Conservation (phyloP, 192 early-diverging fungal genomes). For the Coemansia sp. region DNA sequence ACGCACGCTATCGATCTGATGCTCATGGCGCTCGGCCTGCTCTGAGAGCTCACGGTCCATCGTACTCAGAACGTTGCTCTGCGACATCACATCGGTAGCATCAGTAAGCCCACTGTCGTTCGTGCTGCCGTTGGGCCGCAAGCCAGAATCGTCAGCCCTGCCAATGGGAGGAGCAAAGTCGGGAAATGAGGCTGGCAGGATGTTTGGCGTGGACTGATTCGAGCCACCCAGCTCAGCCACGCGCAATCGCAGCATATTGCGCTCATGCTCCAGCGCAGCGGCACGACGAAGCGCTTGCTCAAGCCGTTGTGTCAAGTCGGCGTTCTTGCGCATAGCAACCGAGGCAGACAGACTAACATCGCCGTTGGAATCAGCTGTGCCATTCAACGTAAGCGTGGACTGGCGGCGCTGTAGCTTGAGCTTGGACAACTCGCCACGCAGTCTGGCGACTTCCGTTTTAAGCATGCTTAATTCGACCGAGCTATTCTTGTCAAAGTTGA, state of each 20-base stretch:
- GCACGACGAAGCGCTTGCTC: conserved; percentile 27
- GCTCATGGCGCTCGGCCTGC: conserved; percentile 54
- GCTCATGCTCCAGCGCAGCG: conserved; percentile 34
- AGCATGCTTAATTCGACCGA: conserved; percentile 54
- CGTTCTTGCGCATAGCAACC: conserved; percentile 22
- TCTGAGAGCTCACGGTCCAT: conserved; percentile 52
- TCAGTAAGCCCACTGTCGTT: neutral
- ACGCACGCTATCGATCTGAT: conserved; percentile 53
- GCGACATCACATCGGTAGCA: conserved; percentile 29
- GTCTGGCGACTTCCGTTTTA: conserved; percentile 52
- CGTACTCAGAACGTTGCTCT: conserved; percentile 41
- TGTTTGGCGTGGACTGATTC: conserved; percentile 20
- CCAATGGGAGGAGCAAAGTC: conserved; percentile 4
- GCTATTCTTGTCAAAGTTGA: conserved; percentile 65
- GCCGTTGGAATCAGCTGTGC: neutral
- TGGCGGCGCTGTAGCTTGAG: conserved; percentile 48
- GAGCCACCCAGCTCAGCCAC: conserved; percentile 37
- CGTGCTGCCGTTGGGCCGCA: neutral
- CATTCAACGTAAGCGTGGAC: conserved; percentile 15
- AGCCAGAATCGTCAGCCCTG: neutral
- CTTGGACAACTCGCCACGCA: conserved; percentile 55
- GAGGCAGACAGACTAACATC: conserved; percentile 10
- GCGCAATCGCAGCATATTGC: conserved; percentile 28
- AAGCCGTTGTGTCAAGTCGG: conserved; percentile 28
- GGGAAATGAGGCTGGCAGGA: conserved; percentile 15